These are phyloP conservation scores for Citrullus mucosospermus DNA, from an alignment of 306 rosid genomes.

Conservation along the genomic window DNA sequence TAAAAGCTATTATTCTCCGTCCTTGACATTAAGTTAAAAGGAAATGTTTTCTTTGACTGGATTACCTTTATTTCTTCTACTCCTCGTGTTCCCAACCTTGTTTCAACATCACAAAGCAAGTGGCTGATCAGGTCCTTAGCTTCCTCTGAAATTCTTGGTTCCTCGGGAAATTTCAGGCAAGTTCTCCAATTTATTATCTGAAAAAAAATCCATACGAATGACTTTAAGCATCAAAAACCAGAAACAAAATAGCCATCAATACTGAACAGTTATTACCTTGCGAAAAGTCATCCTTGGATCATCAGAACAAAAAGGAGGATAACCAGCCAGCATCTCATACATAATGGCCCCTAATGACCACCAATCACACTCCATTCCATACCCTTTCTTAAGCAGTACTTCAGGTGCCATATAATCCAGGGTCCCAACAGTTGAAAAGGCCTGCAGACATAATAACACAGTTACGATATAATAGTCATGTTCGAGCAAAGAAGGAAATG, in stretches of 20 bases:
- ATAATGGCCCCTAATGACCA: conserved; percentile 98
- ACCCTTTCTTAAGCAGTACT: conserved; percentile 92
- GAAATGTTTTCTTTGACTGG: conserved; percentile 7
- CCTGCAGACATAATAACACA: conserved; percentile 30
- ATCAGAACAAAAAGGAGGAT: conserved; percentile 97
- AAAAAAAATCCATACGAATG: conserved; percentile 7
- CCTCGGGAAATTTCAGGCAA: conserved; percentile 87
- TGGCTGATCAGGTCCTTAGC: conserved; percentile 75
- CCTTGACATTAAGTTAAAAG: neutral
- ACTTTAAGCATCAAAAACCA: conserved; percentile 8
- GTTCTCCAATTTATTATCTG: conserved; percentile 98
- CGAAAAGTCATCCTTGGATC: conserved; percentile 99
- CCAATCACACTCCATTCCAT: conserved; percentile 99
- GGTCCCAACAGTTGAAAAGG: conserved; percentile 97
- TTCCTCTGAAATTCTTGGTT: conserved; percentile 73
- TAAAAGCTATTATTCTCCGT: neutral
- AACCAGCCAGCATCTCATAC: conserved; percentile 98
- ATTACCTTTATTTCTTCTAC: conserved; percentile 90
- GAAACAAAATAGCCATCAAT: conserved; percentile 1
- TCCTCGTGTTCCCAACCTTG: conserved; percentile 83
- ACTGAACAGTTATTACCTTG: conserved; percentile 43
- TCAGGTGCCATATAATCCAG: conserved; percentile 99
- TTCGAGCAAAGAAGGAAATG: neutral
- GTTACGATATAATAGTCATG: neutral
- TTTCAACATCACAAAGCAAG: conserved; percentile 85